These are phyloP conservation scores for Hebeloma cylindrosporum DNA, from an alignment of 768 basidiomycete genomes.

Conservation along the genomic window DNA sequence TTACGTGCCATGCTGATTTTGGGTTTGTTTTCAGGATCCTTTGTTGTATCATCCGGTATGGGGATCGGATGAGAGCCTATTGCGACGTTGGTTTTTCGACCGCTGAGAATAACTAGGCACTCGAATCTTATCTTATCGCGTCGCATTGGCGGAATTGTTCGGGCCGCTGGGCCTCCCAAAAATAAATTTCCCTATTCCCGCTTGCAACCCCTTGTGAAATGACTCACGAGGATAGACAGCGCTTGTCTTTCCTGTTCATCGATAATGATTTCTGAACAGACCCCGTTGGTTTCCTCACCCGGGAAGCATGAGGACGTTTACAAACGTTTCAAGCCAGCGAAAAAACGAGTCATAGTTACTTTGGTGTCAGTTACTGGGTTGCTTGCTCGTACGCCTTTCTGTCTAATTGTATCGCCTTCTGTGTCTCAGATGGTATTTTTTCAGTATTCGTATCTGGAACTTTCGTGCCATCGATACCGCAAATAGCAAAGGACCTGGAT, in stretches of 20 bases:
- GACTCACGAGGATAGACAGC: too few species aligned
- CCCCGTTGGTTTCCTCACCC: conserved; percentile 34
- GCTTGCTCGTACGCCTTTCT: conserved; percentile 49
- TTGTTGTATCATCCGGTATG: conserved; percentile 52
- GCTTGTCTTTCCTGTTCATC: too few species aligned
- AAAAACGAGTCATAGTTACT: conserved; percentile 55
- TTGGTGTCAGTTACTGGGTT: conserved; percentile 63
- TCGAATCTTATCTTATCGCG: too few species aligned
- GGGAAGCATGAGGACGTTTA: conserved; percentile 43
- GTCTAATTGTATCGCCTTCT: not conserved
- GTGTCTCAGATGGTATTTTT: not conserved
- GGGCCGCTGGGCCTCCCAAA: too few species aligned
- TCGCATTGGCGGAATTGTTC: too few species aligned
- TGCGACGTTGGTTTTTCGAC: conserved; percentile 58
- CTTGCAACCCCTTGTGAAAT: too few species aligned
- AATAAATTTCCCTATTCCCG: too few species aligned
- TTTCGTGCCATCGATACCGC: conserved; percentile 74
- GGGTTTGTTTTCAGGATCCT: conserved; percentile 40
- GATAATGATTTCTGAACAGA: conserved; percentile 32
- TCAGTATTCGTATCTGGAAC: conserved; percentile 68
- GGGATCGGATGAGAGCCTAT: conserved; percentile 53
- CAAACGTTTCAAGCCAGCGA: conserved; percentile 48
- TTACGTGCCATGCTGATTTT: not conserved
- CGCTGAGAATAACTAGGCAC: conserved; percentile 29
- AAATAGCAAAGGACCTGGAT: conserved; percentile 64